A percentile compares a stretch with the other conserved stretches of the same genome.
Evolutionary conservation across 495 filamentous ascomycete species (phyloP).

Genomic region (Neurospora cerealis): DNA sequence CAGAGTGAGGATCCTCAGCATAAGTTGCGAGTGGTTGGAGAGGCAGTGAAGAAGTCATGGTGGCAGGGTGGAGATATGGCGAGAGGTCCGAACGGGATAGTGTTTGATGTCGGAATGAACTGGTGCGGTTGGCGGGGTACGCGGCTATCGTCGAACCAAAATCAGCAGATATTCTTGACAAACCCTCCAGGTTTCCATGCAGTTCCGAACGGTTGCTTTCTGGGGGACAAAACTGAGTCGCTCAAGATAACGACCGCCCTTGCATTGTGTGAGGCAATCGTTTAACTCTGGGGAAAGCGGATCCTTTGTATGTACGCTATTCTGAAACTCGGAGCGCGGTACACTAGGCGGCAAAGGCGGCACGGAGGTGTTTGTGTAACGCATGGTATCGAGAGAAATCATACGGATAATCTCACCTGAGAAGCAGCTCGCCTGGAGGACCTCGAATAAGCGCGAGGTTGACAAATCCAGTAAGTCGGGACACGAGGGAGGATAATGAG

Average conservation of each 20-base stretch:
- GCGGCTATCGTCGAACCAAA: constrained; percentile 20
- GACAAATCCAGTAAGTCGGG: not conserved
- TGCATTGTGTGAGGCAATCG: not conserved
- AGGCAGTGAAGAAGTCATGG: constrained; percentile 35
- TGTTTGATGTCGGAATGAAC: not conserved
- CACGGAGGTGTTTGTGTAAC: not conserved
- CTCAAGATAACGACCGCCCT: not conserved
- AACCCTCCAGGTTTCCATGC: not conserved
- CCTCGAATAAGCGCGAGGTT: not conserved
- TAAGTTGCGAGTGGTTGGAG: constrained; percentile 21
- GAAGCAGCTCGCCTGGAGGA: not conserved
- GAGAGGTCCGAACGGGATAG: not conserved
- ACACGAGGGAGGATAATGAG: not conserved
- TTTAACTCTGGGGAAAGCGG: not conserved
- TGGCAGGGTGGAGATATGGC: constrained; percentile 12
- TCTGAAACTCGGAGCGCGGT: not conserved
- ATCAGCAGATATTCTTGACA: constrained; percentile 17
- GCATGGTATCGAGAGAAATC: not conserved
- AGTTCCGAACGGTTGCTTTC: not conserved
- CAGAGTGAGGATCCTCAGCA: constrained; percentile 17
- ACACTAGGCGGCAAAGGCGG: not conserved
- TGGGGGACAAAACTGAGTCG: not conserved
- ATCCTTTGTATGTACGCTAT: not conserved
- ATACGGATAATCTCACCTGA: not conserved
- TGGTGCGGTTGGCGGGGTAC: constrained; percentile 21